A percentile compares a stretch with the other conserved stretches of the same genome.
Evolutionary conservation across 345 rosid species (phyloP).

Genomic region (Corchorus olitorius): DNA sequence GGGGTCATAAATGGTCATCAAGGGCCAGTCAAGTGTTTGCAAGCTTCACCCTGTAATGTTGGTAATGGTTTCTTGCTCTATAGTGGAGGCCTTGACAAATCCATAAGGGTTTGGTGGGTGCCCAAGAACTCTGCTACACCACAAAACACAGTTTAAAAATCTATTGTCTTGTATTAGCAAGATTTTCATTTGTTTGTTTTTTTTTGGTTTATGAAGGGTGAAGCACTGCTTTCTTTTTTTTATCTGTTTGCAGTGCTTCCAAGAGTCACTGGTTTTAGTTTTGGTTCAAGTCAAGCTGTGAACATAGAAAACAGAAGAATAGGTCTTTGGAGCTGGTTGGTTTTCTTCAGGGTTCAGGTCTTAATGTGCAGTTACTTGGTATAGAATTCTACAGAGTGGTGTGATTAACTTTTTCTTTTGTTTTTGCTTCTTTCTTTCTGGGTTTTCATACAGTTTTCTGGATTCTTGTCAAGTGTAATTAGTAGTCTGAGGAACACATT

Average conservation of each 20-base stretch:
- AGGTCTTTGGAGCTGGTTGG: not conserved
- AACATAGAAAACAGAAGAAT: not conserved
- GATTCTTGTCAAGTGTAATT: constrained; percentile 27
- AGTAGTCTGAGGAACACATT: constrained; percentile 14
- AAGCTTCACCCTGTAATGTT: constrained; percentile 54
- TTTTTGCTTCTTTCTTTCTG: not conserved
- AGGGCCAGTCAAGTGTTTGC: constrained; percentile 93
- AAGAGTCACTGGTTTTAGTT: constrained; percentile 4
- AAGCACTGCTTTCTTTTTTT: constrained; percentile 41
- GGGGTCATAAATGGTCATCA: constrained; percentile 73
- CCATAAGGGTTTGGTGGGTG: constrained; percentile 94
- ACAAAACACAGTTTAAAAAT: constrained; percentile 16
- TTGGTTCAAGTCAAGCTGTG: constrained; percentile 18
- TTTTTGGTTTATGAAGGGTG: not conserved
- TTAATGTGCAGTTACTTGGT: not conserved
- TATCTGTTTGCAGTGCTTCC: constrained; percentile 41
- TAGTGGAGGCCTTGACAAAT: constrained; percentile 90
- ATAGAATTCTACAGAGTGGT: not conserved
- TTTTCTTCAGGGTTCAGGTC: constrained; percentile 14
- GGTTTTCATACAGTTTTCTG: not conserved
- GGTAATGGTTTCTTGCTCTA: constrained; percentile 83
- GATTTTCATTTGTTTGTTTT: not conserved
- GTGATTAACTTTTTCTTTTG: constrained; percentile 7
- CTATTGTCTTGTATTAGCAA: constrained; percentile 17
- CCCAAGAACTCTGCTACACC: constrained; percentile 39